Percentiles rank a stretch among this genome's conserved stretches.
Evolutionary conservation across 306 rosid genomes (phyloP).

Genomic region (Inga laurina): DNA sequence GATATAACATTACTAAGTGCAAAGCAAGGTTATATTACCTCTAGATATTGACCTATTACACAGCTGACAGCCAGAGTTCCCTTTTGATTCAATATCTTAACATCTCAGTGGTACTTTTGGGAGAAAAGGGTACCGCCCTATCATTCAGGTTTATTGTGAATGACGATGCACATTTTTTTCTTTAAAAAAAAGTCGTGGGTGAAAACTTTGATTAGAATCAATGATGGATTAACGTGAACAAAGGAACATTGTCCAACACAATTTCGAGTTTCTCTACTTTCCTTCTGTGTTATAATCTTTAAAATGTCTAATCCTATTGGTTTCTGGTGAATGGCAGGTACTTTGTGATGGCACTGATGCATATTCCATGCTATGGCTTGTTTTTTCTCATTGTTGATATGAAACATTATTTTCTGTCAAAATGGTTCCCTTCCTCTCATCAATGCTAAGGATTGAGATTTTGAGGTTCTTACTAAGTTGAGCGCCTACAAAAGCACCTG

Average conservation of each 20-base stretch:
- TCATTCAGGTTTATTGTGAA: slow-evolving; percentile 1
- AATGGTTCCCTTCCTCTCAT: slow-evolving; percentile 46
- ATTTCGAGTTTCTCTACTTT: not conserved
- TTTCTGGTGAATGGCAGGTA: slow-evolving; percentile 38
- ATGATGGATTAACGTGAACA: not conserved
- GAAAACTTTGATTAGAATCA: not conserved
- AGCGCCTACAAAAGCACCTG: not conserved
- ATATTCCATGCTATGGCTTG: slow-evolving; percentile 51
- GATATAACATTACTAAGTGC: not conserved
- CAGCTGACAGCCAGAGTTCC: not conserved
- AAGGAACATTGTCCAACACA: not conserved
- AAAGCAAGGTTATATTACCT: not conserved
- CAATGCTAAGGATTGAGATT: slow-evolving; percentile 32
- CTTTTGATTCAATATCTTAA: slow-evolving; percentile 16
- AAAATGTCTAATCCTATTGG: slow-evolving; percentile 13
- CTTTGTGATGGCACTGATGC: slow-evolving; percentile 45
- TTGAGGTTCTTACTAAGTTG: not conserved
- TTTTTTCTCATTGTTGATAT: slow-evolving; percentile 42
- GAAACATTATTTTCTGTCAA: slow-evolving; percentile 40
- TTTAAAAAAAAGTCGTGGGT: not conserved
- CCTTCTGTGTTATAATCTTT: not conserved
- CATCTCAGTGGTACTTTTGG: not conserved
- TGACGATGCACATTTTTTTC: not conserved
- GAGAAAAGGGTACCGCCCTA: slow-evolving; percentile 1
- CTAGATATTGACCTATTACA: not conserved